These are phyloP conservation scores for Ceratocystis albifundus DNA, from an alignment of 2,329 filamentous ascomycete genomes.

Conservation along the genomic window DNA sequence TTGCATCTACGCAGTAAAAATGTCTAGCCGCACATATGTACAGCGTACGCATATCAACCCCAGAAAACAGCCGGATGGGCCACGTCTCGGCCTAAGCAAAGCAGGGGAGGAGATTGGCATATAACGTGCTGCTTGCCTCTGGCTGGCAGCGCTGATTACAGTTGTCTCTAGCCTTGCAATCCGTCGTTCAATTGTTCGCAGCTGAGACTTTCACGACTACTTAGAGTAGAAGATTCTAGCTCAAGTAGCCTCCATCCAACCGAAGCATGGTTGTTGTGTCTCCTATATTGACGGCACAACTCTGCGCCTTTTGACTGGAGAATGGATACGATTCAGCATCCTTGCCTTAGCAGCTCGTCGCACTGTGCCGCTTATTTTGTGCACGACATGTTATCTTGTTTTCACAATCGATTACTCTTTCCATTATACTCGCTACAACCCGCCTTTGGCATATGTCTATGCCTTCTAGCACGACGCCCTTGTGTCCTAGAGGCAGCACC, in stretches of 20 bases:
- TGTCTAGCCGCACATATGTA: neutral
- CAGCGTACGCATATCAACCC: neutral
- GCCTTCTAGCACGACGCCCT: too few species aligned
- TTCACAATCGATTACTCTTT: neutral
- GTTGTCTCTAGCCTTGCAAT: too few species aligned
- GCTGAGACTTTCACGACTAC: too few species aligned
- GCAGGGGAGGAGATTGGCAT: neutral
- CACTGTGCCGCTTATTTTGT: neutral
- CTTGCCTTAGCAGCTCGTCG: neutral
- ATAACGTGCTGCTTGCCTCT: neutral
- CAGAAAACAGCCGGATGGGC: neutral
- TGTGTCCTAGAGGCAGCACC: too few species aligned
- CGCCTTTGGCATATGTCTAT: neutral
- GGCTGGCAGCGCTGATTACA: too few species aligned
- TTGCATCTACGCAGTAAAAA: neutral
- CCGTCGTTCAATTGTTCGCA: too few species aligned
- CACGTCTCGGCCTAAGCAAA: neutral
- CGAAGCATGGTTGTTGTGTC: neutral
- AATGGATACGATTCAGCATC: neutral
- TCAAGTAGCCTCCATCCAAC: too few species aligned
- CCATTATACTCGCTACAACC: neutral
- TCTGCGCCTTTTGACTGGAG: neutral
- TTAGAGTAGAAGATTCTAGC: too few species aligned
- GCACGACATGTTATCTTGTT: neutral
- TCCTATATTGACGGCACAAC: neutral